Conservation (phyloP, 2,329 filamentous ascomycete species). For the Cladophialophora chaetospira region DNA sequence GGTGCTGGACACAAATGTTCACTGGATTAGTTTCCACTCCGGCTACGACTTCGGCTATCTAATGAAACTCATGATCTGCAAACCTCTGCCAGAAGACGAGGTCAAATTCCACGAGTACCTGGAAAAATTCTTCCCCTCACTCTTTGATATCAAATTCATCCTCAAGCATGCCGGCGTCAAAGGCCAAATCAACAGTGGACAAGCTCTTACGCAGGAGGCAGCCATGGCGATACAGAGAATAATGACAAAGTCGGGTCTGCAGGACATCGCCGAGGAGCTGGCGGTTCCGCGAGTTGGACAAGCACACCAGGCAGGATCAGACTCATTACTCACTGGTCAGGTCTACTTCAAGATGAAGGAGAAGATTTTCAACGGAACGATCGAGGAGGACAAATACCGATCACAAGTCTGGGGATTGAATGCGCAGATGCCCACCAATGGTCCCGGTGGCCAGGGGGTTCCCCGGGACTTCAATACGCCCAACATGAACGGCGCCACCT, state of each 20-base stretch:
- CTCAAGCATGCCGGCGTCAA: conserved; percentile 84
- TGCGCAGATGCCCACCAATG: conserved; percentile 62
- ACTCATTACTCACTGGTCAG: conserved; percentile 87
- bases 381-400: conserved; percentile 75
- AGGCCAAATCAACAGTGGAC: conserved; percentile 65
- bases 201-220: conserved; percentile 64
- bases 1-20: conserved; percentile 81
- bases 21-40: conserved; percentile 97
- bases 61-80: conserved; percentile 80
- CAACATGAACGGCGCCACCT: conserved; percentile 57
- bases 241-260: conserved; percentile 86
- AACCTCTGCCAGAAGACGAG: conserved; percentile 83
- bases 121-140: conserved; percentile 87
- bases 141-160: conserved; percentile 96
- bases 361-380: conserved; percentile 80
- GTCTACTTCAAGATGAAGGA: conserved; percentile 94
- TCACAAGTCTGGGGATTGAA: conserved; percentile 94
- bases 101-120: conserved; percentile 85
- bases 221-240: conserved; percentile 79
- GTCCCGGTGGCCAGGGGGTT: conserved; percentile 39
- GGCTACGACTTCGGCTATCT: conserved; percentile 98
- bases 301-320: conserved; percentile 89
- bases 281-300: conserved; percentile 85
- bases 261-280: conserved; percentile 90
- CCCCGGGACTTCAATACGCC: conserved; percentile 42